Evolutionary conservation across 2,329 filamentous ascomycete genomes (phyloP), one percentile per base, ranked within the genome.

Genomic region (Cryphonectria naterciae): DNA sequence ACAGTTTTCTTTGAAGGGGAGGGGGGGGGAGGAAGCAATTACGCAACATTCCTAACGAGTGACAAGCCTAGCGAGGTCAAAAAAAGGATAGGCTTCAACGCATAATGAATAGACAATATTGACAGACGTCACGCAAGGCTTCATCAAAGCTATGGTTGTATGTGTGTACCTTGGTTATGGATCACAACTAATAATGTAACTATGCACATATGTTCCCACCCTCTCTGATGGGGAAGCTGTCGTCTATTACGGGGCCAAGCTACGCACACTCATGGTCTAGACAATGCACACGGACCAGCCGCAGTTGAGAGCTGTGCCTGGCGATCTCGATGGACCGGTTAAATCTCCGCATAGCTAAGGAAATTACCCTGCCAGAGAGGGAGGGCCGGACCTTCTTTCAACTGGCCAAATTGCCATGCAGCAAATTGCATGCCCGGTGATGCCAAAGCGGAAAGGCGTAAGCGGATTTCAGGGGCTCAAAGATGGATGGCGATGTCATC

Each of bases 251-350:
- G 28, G 56, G 25, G n/a, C n/a, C 52, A 35, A 60, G 28, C 25
- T 60, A 11, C 13, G 22, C 15, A 22, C 32, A 39, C 56, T 37
- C 28, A 39, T n/a, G 58, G 17, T 61, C 58, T 41, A 43, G 22
- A 43, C 37, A 11, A 19, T 4, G 61, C 61, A 28, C 35, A 43
- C n/a, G 39, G n/a, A 43, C 46, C 65, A 68, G 41, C 15, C 41
- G 5, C 17, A 6, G n/a, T 28, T 49, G 49, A 54, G 56, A n/a
- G 63, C 7, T 39, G 56, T 63, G 58, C 63, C 46, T 52, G 19
- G 39, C 54, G 58, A 71, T 65, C 66, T 71, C 66, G 66, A 69
- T 69, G 41, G 64, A 49, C 28, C 64, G 65, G 65, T 43, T 35
- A 32, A 28, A 39, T 68, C 63, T 39, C 32, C 49, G 35, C 46